Evolutionary conservation across 257 asterid genomes (phyloP), one percentile per base, ranked within the genome.

Genomic region (Solanum bukasovii): DNA sequence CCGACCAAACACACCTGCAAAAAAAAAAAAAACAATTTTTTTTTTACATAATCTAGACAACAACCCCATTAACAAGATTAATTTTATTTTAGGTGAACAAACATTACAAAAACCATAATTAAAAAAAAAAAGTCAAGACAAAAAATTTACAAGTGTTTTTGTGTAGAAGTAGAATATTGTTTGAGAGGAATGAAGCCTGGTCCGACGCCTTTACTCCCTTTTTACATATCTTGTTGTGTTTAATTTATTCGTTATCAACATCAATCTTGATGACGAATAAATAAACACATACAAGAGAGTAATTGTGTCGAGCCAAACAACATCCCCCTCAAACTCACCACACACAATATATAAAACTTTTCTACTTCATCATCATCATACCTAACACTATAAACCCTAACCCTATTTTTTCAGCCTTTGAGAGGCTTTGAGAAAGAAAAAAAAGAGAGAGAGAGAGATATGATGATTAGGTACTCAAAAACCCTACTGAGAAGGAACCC

Each of bases 301-400:
- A 29, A 71, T n/a, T 86, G 72, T 29, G 83, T 86, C 88, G 88
- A 49, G 88, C 88, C 88, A 86, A 59, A 34, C 98, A 93, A 92
- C 98, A 93, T 91, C 90, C 98, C 98, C 93, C 96, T 89, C 98
- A 94, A 94, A 92, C 90, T 9, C 91, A 90, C 83, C 89, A 52
- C 88, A 87, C 40, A 70, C 0, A 29, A 67, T 68, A 68, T 68
- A 68, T 1, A 65, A 52, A 20, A 13, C 5, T 40, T 31, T 23
- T n/a, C 52, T 65, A 49, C 82, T 3, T 72, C 79, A 16, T 25
- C 35, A 59, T 63, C 71, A 63, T 63, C 6, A 63, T 37, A 52
- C 23, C 68, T 42, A 81, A 56, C n/a, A 56, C 25, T 56, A 56
- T 56, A 56, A 56, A 38, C 83, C 83, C 56, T 37, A 75, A 75